phyloP scores from a whole-genome alignment of 2,329 filamentous ascomycete genomes.

The Alternaria brassicicola region DNA sequence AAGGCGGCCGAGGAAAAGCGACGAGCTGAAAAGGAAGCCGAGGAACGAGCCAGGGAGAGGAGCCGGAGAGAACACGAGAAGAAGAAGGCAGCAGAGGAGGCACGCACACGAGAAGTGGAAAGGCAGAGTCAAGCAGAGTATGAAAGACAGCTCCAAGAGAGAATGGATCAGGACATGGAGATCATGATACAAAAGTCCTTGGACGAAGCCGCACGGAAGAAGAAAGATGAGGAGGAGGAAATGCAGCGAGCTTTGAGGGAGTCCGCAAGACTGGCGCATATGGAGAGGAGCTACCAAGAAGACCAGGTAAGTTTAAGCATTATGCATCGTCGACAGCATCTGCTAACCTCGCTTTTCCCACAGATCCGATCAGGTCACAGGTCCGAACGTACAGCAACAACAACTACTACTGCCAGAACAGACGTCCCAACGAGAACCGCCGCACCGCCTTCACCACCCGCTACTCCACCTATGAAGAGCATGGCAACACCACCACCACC shows the following conservation, averaged over 20 bases:
- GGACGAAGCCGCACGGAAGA: slow-evolving; percentile 9
- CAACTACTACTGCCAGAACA: neutral
- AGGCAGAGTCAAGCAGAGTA: slow-evolving; percentile 7
- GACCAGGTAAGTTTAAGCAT: slow-evolving; percentile 6
- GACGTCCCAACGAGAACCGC: neutral
- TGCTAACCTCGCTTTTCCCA: slow-evolving; percentile 1
- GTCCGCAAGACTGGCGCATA: neutral
- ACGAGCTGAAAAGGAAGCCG: neutral
- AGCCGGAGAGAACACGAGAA: neutral
- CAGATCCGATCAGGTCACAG: slow-evolving; percentile 10
- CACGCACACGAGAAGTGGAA: slow-evolving; percentile 2
- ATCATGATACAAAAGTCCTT: slow-evolving; percentile 15
- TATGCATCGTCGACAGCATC: neutral
- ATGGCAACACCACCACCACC: slow-evolving; percentile 9
- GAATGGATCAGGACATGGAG: slow-evolving; percentile 14
- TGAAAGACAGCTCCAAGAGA: slow-evolving; percentile 6
- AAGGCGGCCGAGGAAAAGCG: neutral
- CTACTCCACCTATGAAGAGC: slow-evolving; percentile 2
- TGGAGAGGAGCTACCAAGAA: slow-evolving; percentile 4
- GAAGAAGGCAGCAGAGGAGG: slow-evolving; percentile 5
- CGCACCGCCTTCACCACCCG: slow-evolving; percentile 8
- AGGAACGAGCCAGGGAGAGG: neutral
- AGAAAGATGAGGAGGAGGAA: slow-evolving; percentile 17
- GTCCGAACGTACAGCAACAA: slow-evolving; percentile 5
- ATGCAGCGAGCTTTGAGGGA: slow-evolving; percentile 12